Percentiles rank a stretch among this genome's conserved stretches.
Evolutionary conservation across 495 filamentous ascomycete species (phyloP).

Genomic region (Chlorociboria aeruginascens): DNA sequence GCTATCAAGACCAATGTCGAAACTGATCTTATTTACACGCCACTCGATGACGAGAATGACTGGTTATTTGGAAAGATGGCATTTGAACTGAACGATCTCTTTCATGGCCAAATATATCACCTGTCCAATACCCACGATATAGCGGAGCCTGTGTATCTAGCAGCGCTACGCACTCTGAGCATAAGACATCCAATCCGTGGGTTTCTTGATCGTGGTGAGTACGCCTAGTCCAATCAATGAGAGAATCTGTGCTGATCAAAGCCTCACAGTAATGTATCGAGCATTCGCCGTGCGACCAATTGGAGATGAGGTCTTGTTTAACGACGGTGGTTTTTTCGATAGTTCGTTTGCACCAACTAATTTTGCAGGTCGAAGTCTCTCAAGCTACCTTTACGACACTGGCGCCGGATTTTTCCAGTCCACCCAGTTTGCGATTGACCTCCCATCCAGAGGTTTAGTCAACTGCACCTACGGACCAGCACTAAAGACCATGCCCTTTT

Average conservation of each 20-base stretch:
- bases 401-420: constrained; percentile 2
- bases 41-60: constrained; percentile 22
- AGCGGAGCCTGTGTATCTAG: constrained; percentile 22
- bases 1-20: constrained; percentile 26
- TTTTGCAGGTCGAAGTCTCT: too few relatives aligned
- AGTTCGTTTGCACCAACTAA: constrained; percentile 9
- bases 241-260: background rate
- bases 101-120: constrained; percentile 20
- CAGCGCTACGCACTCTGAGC: constrained; percentile 26
- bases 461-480: too few relatives aligned
- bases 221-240: background rate
- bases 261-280: constrained; percentile 7
- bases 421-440: too few relatives aligned
- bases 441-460: too few relatives aligned
- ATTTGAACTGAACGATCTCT: constrained; percentile 27
- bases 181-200: constrained; percentile 19
- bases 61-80: constrained; percentile 30
- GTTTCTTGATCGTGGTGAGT: constrained; percentile 22
- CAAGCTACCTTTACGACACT: constrained; percentile 6
- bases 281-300: constrained; percentile 15
- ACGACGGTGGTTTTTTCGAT: constrained; percentile 20
- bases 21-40: constrained; percentile 26
- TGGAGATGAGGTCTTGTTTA: constrained; percentile 18
- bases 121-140: constrained; percentile 23
- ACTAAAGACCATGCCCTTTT: too few relatives aligned